Evolutionary conservation across 108 stramenopile species (phyloP).

Genomic region (Tribonema minus): DNA sequence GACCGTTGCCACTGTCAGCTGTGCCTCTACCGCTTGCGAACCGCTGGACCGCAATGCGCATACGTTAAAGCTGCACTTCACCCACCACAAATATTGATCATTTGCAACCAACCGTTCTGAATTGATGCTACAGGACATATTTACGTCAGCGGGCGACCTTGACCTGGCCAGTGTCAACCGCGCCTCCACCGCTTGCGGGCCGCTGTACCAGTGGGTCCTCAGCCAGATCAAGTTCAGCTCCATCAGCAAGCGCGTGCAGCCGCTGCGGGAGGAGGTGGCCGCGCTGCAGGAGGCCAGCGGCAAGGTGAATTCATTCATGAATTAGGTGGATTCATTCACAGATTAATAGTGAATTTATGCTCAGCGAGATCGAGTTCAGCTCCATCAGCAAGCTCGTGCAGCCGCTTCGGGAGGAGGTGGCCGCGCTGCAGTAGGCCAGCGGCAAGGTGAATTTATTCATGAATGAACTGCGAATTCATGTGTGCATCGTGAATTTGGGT

Average conservation of each 20-base stretch:
- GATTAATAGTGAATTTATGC: not conserved
- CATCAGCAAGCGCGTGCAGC: constrained; percentile 88
- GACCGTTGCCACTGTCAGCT: constrained; percentile 35
- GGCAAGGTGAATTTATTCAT: constrained; percentile 14
- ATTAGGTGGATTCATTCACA: not conserved
- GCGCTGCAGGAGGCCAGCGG: constrained; percentile 36
- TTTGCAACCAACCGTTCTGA: no score
- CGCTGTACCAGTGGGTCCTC: constrained; percentile 88
- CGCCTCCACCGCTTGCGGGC: constrained; percentile 83
- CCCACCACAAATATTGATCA: no score
- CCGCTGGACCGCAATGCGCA: constrained; percentile 90
- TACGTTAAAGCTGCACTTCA: no score
- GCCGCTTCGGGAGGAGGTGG: constrained; percentile 93
- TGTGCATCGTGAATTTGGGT: no score
- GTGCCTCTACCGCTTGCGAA: constrained; percentile 79
- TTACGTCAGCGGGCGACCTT: constrained; percentile 29
- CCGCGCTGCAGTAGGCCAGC: constrained; percentile 46
- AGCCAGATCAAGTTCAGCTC: constrained; percentile 86
- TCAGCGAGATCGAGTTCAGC: constrained; percentile 68
- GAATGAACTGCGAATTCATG: no score
- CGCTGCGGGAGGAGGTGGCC: constrained; percentile 90
- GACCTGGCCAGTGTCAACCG: constrained; percentile 38
- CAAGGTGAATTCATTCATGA: no score
- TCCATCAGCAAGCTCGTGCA: constrained; percentile 86
- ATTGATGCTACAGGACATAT: constrained; percentile 11